phyloP scores from a whole-genome alignment of 2,329 filamentous ascomycete genomes.

The Metarhizium robertsii region DNA sequence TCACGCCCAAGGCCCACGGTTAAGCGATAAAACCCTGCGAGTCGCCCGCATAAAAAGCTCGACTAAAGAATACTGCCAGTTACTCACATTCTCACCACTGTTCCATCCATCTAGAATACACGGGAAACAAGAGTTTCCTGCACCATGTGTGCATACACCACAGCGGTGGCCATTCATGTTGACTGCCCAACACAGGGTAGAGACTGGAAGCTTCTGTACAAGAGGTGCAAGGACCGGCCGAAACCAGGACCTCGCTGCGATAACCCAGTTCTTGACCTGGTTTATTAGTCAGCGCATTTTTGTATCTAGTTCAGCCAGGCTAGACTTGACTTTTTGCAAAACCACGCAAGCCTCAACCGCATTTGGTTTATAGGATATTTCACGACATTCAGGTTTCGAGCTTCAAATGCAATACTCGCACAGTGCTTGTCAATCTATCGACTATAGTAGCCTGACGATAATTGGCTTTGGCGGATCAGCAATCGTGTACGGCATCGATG shows the following conservation, averaged over 20 bases:
- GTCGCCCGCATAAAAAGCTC: no score
- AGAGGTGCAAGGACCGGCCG: neutral
- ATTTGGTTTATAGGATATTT: no score
- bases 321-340: no score
- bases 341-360: no score
- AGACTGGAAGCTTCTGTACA: neutral
- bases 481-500: constrained; percentile 5
- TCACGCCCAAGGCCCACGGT: no score
- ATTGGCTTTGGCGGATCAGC: constrained; percentile 4
- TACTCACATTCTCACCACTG: no score
- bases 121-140: neutral
- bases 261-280: neutral
- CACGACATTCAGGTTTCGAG: neutral
- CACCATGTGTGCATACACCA: neutral
- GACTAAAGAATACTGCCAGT: no score
- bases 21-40: no score
- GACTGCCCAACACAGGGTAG: constrained; percentile 1
- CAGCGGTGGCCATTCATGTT: neutral
- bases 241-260: constrained; percentile 2
- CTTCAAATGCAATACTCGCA: neutral
- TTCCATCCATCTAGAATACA: no score
- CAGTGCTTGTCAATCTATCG: neutral
- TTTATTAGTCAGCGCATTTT: neutral
- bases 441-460: neutral
- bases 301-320: neutral